These are phyloP conservation scores for Phyllostachys edulis DNA, from an alignment of 176 grass and related monocot species.

Conservation along the genomic window DNA sequence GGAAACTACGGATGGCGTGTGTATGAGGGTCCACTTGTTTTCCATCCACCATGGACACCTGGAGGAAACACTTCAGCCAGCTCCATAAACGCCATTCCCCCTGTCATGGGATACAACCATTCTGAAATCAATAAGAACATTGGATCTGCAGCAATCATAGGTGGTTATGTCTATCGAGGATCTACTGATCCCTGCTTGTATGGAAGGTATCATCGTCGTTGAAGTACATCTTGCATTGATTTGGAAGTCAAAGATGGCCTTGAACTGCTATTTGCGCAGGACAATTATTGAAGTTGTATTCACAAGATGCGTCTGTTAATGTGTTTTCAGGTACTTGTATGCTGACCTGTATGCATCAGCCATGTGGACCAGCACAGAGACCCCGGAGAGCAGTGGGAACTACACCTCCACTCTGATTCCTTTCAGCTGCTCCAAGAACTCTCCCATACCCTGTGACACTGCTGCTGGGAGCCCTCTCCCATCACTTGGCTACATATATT, in stretches of 20 bases:
- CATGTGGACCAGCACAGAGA: slow-evolving; percentile 67
- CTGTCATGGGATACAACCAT: slow-evolving; percentile 59
- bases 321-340: slow-evolving; percentile 65
- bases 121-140: slow-evolving; percentile 46
- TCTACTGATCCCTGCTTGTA: slow-evolving; percentile 70
- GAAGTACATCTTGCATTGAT: not conserved
- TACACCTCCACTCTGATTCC: slow-evolving; percentile 56
- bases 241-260: not conserved
- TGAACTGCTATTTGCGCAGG: not conserved
- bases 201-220: slow-evolving; percentile 46
- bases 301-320: not conserved
- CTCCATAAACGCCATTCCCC: slow-evolving; percentile 48
- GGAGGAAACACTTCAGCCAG: slow-evolving; percentile 51
- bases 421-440: slow-evolving; percentile 63
- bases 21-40: slow-evolving; percentile 51
- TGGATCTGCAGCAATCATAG: slow-evolving; percentile 65
- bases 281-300: not conserved
- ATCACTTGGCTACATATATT: slow-evolving; percentile 62
- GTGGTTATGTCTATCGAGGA: slow-evolving; percentile 69
- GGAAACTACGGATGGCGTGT: slow-evolving; percentile 84
- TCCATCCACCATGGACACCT: slow-evolving; percentile 35
- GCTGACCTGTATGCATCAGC: slow-evolving; percentile 61
- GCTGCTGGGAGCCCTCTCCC: slow-evolving; percentile 59
- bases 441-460: slow-evolving; percentile 42
- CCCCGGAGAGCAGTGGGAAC: slow-evolving; percentile 56